phyloP scores from a whole-genome alignment of 495 filamentous ascomycete genomes.

The Annulohypoxylon maeteangense region DNA sequence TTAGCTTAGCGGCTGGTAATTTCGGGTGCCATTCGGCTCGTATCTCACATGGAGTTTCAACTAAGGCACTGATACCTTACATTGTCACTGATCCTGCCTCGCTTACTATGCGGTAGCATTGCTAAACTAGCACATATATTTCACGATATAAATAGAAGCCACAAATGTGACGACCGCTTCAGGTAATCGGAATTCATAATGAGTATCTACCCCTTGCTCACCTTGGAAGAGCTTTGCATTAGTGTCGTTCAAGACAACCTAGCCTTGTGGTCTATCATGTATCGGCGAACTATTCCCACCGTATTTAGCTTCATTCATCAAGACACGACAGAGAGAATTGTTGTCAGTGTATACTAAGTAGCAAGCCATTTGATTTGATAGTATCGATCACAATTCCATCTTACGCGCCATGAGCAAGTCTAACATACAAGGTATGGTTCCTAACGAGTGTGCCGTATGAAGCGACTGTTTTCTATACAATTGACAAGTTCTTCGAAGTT shows the following conservation, averaged over 20 bases:
- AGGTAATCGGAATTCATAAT: neutral
- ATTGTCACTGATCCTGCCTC: conserved; percentile 3
- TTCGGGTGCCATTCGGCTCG: neutral
- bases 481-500: neutral
- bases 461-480: neutral
- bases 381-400: no score
- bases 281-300: neutral
- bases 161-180: neutral
- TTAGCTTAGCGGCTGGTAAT: neutral
- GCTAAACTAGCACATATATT: neutral
- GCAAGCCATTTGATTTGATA: neutral
- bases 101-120: conserved; percentile 2
- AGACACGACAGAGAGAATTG: neutral
- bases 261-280: neutral
- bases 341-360: neutral
- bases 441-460: neutral
- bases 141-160: neutral
- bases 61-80: conserved; percentile 12
- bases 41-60: conserved; percentile 5
- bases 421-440: neutral
- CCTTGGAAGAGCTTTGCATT: neutral
- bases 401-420: neutral
- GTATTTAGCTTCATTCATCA: neutral
- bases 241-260: neutral
- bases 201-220: neutral